phyloP scores from a whole-genome alignment of 768 basidiomycete genomes.

The Leucocoprinus birnbaumii region DNA sequence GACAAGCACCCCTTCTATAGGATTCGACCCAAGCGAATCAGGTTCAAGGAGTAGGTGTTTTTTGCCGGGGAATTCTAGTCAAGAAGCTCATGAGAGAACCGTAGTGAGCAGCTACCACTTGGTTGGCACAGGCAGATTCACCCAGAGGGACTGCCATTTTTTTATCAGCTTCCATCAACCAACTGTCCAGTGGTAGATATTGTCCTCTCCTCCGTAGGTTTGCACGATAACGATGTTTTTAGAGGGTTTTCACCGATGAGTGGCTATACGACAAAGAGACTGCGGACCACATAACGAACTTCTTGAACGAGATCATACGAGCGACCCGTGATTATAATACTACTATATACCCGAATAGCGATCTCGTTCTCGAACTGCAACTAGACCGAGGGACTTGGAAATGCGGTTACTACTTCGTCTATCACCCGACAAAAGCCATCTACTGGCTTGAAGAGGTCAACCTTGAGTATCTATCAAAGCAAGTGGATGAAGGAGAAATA shows the following conservation, averaged over 20 bases:
- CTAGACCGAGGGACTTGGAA: not conserved
- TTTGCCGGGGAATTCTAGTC: too few relatives aligned
- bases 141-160: conserved; percentile 5
- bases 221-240: not conserved
- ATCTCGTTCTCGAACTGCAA: conserved; percentile 2
- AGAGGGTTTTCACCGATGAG: conserved; percentile 6
- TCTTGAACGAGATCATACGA: not conserved
- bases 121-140: conserved; percentile 2
- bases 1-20: too few relatives aligned
- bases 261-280: not conserved
- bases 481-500: not conserved
- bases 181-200: not conserved
- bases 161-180: not conserved
- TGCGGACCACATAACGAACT: not conserved
- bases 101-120: not conserved
- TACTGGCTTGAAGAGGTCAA: conserved; percentile 7
- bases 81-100: too few relatives aligned
- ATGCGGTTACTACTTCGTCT: conserved; percentile 8
- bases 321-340: not conserved
- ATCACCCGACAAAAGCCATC: not conserved
- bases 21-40: too few relatives aligned
- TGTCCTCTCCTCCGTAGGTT: too few relatives aligned
- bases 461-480: not conserved
- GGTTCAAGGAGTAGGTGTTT: too few relatives aligned
- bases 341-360: not conserved